Evolutionary conservation across 176 grass and related monocot species (phyloP).

Genomic region (Poa annua): DNA sequence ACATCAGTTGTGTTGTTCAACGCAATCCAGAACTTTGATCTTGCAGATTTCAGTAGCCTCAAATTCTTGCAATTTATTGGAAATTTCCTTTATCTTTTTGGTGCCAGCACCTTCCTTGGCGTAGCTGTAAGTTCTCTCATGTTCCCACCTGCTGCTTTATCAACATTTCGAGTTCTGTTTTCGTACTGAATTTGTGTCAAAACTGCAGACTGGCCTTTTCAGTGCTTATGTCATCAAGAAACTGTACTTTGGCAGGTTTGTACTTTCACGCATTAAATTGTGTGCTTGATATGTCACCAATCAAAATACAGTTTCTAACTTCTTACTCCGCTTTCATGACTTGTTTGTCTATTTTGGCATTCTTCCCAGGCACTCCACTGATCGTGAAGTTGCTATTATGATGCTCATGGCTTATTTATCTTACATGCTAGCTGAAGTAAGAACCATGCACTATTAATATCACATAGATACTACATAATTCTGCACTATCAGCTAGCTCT

Average conservation of each 20-base stretch:
- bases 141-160: not conserved
- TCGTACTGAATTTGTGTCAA: constrained; percentile 29
- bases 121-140: constrained; percentile 70
- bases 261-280: constrained; percentile 30
- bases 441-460: constrained; percentile 32
- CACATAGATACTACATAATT: constrained; percentile 28
- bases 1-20: constrained; percentile 95
- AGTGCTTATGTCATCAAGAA: constrained; percentile 95
- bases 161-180: not conserved
- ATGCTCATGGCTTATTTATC: constrained; percentile 97
- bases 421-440: constrained; percentile 96
- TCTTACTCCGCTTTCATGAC: constrained; percentile 20
- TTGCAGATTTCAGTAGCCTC: constrained; percentile 45
- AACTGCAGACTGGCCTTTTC: constrained; percentile 76
- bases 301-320: not conserved
- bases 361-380: constrained; percentile 80
- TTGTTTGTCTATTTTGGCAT: constrained; percentile 35
- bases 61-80: constrained; percentile 62
- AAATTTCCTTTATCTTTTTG: constrained; percentile 77
- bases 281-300: constrained; percentile 16
- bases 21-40: constrained; percentile 81
- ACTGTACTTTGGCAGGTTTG: constrained; percentile 90
- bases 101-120: constrained; percentile 81
- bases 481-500: not conserved
- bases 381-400: constrained; percentile 96